Evolutionary conservation across 2,329 filamentous ascomycete genomes (phyloP), one percentile per base, ranked within the genome.

Genomic region (Coccinonectria pachysandricola): DNA sequence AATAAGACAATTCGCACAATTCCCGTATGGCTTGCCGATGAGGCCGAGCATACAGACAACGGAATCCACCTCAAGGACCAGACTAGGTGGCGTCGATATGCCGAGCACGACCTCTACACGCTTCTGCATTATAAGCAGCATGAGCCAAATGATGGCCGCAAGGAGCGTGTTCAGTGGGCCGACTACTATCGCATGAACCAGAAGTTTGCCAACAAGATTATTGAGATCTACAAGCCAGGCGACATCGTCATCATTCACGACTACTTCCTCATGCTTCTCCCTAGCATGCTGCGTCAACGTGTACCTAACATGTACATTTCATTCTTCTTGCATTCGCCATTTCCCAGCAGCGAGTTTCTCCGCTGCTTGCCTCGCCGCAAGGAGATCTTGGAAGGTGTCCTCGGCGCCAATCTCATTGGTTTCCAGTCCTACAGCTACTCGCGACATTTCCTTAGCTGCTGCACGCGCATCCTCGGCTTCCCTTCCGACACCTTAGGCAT

Each of bases 401-500:
- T 96, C 21, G 87, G 88, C 11, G 75, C 88, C 30, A 95, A 95
- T 54, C 77, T 96, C 62, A 75, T 96, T 36, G 87, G 86, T 1
- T 95, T 96, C 60, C 88, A 96, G 56, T 91, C 86, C 6, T 91
- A 86, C 60, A 91, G 86, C 53, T 96, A 94, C 55, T 88, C 87
- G 9, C 76, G 87, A 13, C 88, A 96, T 54, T 96, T 96, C 53
- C 75, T 85, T 19, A 94, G 85, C 39, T 95, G 87, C 59, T 95
- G 87, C 57, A 92, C 85, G 2, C 75, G 87, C 14, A 80, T 95
- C 24, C 67, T 95, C 6, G 82, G 83, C n/a, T 93, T 93, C 47
- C 80, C 85, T 23, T 92, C 85, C 0, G 86, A 87, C 32, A 75
- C 75, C 2, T 75, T 79, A 4, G 85, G 87, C 5, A 83, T 95